Conservation (phyloP, 257 asterid genomes). For the Lycium ferocissimum region DNA sequence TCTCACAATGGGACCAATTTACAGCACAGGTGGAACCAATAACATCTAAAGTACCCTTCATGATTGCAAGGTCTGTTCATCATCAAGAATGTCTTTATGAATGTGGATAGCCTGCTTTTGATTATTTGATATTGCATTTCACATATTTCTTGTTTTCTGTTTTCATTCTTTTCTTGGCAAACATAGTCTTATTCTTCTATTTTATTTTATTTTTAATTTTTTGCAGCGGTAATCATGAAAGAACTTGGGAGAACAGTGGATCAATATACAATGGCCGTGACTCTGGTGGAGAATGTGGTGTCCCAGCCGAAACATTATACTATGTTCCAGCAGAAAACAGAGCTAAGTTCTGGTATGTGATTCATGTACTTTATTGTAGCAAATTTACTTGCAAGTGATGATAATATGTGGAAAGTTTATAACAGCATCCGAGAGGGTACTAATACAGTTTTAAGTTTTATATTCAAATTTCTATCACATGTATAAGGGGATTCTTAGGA, state of each 20-base stretch:
- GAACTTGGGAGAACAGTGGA: conserved; percentile 48
- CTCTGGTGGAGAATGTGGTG: conserved; percentile 62
- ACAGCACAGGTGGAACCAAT: too few species aligned
- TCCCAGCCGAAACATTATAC: conserved; percentile 50
- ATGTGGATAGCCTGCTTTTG: not conserved
- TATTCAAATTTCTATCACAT: too few species aligned
- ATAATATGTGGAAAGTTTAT: not conserved
- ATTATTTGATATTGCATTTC: not conserved
- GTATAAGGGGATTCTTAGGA: too few species aligned
- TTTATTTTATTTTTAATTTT: too few species aligned
- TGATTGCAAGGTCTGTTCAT: not conserved
- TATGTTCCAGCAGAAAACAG: conserved; percentile 53
- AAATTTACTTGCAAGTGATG: not conserved
- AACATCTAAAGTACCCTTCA: too few species aligned
- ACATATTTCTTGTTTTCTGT: not conserved
- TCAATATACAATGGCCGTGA: conserved; percentile 42
- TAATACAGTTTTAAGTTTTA: not conserved
- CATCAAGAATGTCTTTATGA: too few species aligned
- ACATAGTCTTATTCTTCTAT: not conserved
- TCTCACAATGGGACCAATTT: too few species aligned
- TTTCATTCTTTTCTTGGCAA: not conserved
- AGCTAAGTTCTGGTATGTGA: conserved; percentile 54
- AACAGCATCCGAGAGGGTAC: not conserved
- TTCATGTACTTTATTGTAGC: not conserved
- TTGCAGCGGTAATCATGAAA: conserved; percentile 58